These are phyloP conservation scores for Diaporthe sp. DNA, from an alignment of 2,329 filamentous ascomycete species.

Conservation along the genomic window DNA sequence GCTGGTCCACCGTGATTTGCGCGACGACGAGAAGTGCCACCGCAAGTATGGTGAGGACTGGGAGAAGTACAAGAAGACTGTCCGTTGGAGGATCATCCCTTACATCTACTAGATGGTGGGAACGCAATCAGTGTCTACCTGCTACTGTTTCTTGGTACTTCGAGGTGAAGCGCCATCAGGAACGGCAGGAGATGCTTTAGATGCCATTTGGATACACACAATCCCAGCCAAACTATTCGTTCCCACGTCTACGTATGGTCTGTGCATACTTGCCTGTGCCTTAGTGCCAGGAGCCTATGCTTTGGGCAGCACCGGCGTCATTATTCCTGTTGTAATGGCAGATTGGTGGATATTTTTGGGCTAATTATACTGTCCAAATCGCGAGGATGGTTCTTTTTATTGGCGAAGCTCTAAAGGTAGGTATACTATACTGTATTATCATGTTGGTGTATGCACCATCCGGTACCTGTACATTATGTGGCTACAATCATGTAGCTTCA, in stretches of 20 bases:
- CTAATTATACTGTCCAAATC: neutral
- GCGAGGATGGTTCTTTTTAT: neutral
- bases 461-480: neutral
- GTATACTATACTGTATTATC: neutral
- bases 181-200: neutral
- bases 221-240: neutral
- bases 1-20: conserved; percentile 85
- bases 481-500: neutral
- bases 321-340: neutral
- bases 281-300: neutral
- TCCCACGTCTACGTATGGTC: neutral
- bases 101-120: conserved; percentile 76
- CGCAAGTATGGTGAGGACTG: conserved; percentile 95
- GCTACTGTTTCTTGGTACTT: neutral
- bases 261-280: neutral
- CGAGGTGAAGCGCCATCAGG: neutral
- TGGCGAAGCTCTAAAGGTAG: neutral
- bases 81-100: conserved; percentile 86
- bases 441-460: neutral
- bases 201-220: neutral
- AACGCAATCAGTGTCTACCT: too few relatives aligned
- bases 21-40: conserved; percentile 92
- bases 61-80: conserved; percentile 87
- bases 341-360: neutral
- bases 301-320: neutral